A percentile compares a stretch with the other conserved stretches of the same genome.
These are phyloP conservation scores for Erodium chrysanthum DNA, from an alignment of 441 rosid species.

Conservation along the genomic window DNA sequence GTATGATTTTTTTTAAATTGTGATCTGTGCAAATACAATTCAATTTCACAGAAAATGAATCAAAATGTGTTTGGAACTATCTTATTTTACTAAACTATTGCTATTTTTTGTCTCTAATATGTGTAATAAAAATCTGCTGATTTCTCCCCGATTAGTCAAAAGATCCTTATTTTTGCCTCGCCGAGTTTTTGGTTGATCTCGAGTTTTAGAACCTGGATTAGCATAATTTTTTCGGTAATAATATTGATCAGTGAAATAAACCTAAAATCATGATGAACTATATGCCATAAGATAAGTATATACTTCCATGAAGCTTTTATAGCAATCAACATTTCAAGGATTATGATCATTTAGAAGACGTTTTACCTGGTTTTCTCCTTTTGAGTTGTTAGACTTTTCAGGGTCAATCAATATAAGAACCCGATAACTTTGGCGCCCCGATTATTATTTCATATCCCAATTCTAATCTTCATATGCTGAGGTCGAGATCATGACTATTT, in stretches of 20 bases:
- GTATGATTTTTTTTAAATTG: too few species aligned
- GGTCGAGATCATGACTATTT: neutral
- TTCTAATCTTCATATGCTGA: neutral
- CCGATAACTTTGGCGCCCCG: neutral
- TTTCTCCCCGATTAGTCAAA: too few species aligned
- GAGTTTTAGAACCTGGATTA: too few species aligned
- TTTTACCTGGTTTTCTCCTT: neutral
- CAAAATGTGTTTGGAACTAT: too few species aligned
- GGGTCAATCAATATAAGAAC: neutral
- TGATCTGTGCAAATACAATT: too few species aligned
- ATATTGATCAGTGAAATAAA: neutral
- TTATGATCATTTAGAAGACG: neutral
- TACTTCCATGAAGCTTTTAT: neutral
- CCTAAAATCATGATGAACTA: neutral
- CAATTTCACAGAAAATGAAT: too few species aligned
- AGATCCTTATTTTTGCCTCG: too few species aligned
- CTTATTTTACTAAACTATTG: too few species aligned
- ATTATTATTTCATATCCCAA: neutral
- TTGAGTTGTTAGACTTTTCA: neutral
- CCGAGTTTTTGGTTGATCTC: too few species aligned
- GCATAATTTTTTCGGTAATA: neutral
- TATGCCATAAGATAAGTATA: neutral
- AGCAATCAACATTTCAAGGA: neutral
- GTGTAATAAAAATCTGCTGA: too few species aligned
- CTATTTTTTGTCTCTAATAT: too few species aligned